phyloP scores from a whole-genome alignment of 352 stramenopile genomes.

The Pythium guiyangense region DNA sequence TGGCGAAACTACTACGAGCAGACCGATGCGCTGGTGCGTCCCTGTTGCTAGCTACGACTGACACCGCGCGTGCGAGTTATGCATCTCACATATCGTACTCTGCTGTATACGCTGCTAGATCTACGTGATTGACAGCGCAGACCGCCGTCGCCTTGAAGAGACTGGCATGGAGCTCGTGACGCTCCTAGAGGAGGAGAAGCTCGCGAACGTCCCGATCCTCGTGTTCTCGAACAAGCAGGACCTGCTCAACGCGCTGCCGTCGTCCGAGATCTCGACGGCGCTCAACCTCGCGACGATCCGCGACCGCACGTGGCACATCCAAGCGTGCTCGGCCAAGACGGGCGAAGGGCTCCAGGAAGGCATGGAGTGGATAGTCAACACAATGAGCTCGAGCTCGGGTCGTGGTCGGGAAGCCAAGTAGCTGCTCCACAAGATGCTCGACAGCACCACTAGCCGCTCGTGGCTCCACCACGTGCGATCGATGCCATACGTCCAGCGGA shows the following conservation, averaged over 20 bases:
- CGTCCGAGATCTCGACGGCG: constrained; percentile 88
- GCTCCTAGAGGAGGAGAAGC: constrained; percentile 93
- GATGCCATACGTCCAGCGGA: too few relatives aligned
- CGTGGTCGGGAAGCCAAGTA: constrained; percentile 73
- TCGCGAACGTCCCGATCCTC: constrained; percentile 90
- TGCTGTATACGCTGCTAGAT: constrained; percentile 36
- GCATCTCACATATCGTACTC: not conserved
- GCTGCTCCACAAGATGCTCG: not conserved
- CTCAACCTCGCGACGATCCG: constrained; percentile 88
- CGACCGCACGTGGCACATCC: constrained; percentile 89
- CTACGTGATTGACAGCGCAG: constrained; percentile 95
- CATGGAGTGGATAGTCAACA: constrained; percentile 87
- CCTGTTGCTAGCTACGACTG: not conserved
- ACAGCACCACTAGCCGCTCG: too few relatives aligned
- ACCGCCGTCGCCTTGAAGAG: constrained; percentile 90
- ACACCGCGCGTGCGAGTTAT: not conserved
- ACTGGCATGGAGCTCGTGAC: constrained; percentile 91
- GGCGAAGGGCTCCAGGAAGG: constrained; percentile 87
- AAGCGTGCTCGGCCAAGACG: constrained; percentile 88
- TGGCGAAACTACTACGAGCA: constrained; percentile 99
- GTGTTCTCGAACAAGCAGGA: constrained; percentile 98
- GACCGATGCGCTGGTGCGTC: constrained; percentile 87
- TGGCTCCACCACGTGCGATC: too few relatives aligned
- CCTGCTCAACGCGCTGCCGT: constrained; percentile 88
- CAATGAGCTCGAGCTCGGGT: constrained; percentile 44